These are phyloP conservation scores for Ophiostoma sp. DNA, from an alignment of 2,329 filamentous ascomycete species.

Conservation along the genomic window DNA sequence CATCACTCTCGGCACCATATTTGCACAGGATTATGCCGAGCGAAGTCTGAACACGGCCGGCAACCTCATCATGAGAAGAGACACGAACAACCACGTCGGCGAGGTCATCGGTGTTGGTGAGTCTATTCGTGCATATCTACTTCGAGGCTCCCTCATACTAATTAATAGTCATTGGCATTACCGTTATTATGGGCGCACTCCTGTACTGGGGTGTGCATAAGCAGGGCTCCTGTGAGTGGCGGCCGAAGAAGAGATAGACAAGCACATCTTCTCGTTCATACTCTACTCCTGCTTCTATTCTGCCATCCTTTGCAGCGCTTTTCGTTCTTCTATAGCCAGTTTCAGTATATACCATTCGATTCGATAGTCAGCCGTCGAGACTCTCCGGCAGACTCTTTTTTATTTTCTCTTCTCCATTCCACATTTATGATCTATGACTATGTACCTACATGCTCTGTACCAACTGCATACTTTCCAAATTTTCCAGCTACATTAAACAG, in stretches of 20 bases:
- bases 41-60: slow-evolving; percentile 16
- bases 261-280: not conserved
- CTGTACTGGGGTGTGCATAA: slow-evolving; percentile 23
- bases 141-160: not conserved
- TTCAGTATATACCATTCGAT: slow-evolving; percentile 12
- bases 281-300: not conserved
- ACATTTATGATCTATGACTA: not conserved
- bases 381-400: not conserved
- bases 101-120: slow-evolving; percentile 21
- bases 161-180: slow-evolving; percentile 6
- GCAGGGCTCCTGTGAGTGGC: slow-evolving; percentile 19
- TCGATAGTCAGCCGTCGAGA: slow-evolving; percentile 15
- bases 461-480: not conserved
- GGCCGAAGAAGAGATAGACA: slow-evolving; percentile 16
- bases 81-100: slow-evolving; percentile 21
- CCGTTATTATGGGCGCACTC: slow-evolving; percentile 16
- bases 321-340: not conserved
- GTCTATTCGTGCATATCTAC: not conserved
- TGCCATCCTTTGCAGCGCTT: not conserved
- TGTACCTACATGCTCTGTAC: not conserved
- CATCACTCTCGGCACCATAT: slow-evolving; percentile 3
- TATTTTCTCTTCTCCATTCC: not conserved
- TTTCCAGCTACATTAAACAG: not conserved
- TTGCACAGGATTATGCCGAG: slow-evolving; percentile 12
- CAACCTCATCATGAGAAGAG: slow-evolving; percentile 19